These are phyloP conservation scores for Gamarada debralockiae DNA, from an alignment of 495 filamentous ascomycete species.

Conservation along the genomic window DNA sequence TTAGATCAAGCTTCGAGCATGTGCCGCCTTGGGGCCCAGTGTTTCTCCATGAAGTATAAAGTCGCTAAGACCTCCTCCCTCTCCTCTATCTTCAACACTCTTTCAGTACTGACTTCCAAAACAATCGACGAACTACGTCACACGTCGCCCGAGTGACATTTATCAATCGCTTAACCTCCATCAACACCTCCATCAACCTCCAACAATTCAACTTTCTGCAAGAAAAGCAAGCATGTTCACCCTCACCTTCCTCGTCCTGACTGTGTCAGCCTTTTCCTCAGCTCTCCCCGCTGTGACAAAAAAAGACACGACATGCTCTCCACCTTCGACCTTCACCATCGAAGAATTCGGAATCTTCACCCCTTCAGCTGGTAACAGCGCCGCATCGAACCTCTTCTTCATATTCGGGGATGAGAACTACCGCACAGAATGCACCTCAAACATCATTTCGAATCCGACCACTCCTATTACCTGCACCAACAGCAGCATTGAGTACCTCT, in stretches of 20 bases:
- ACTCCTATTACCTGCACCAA: not conserved
- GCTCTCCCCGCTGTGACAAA: not conserved
- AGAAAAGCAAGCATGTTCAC: not conserved
- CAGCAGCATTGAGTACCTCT: not conserved
- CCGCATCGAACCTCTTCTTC: not conserved
- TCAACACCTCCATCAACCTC: not conserved
- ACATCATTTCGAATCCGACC: not conserved
- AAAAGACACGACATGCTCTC: not conserved
- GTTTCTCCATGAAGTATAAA: not conserved
- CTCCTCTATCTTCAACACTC: not conserved
- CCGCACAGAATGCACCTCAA: not conserved
- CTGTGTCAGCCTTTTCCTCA: not conserved
- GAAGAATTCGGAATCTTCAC: not conserved
- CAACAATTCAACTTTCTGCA: not conserved
- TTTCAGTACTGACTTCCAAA: not conserved
- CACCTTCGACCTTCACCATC: not conserved
- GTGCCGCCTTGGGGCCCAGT: not conserved
- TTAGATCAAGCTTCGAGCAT: too few species aligned
- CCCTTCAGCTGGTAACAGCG: not conserved
- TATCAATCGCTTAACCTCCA: too few species aligned
- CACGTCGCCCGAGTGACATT: too few species aligned
- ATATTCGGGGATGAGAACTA: not conserved
- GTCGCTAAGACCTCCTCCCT: not conserved
- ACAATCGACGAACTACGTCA: not conserved
- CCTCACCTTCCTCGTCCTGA: not conserved